These are phyloP conservation scores for Diaporthe nobilis DNA, from an alignment of 2,329 filamentous ascomycete species.

Conservation along the genomic window DNA sequence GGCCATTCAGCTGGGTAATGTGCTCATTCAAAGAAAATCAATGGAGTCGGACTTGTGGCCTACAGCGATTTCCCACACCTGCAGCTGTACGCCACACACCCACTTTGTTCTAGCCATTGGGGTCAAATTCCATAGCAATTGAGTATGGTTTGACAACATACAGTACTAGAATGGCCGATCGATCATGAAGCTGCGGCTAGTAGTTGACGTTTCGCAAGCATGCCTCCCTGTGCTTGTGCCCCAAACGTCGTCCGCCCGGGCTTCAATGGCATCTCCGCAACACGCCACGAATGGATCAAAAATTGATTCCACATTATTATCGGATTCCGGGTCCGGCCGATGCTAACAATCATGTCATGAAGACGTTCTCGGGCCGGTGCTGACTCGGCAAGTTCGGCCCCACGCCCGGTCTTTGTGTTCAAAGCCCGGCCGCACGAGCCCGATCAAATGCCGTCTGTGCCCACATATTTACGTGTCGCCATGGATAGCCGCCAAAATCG, in stretches of 20 bases:
- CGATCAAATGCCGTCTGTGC: slow-evolving; percentile 17
- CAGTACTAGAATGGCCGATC: neutral
- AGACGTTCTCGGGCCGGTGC: slow-evolving; percentile 13
- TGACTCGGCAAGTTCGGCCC: slow-evolving; percentile 27
- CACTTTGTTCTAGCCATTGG: neutral
- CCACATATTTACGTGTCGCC: slow-evolving; percentile 10
- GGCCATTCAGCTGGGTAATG: neutral
- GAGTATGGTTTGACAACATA: neutral
- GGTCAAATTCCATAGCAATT: neutral
- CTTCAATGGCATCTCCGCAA: neutral
- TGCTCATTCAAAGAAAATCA: neutral
- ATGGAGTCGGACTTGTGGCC: neutral
- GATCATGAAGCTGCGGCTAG: neutral
- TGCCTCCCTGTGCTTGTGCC: neutral
- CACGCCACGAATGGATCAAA: neutral
- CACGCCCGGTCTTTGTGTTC: slow-evolving; percentile 32
- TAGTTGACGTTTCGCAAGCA: neutral
- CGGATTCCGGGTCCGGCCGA: slow-evolving; percentile 6
- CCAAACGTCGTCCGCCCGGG: neutral
- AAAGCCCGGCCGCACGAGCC: slow-evolving; percentile 20
- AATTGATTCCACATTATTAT: neutral
- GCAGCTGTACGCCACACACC: slow-evolving; percentile 7
- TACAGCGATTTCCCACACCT: neutral
- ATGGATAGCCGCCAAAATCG: neutral
- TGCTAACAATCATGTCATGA: neutral